Evolutionary conservation across 139 green algal genomes (phyloP).

Genomic region (Microglena sp.): DNA sequence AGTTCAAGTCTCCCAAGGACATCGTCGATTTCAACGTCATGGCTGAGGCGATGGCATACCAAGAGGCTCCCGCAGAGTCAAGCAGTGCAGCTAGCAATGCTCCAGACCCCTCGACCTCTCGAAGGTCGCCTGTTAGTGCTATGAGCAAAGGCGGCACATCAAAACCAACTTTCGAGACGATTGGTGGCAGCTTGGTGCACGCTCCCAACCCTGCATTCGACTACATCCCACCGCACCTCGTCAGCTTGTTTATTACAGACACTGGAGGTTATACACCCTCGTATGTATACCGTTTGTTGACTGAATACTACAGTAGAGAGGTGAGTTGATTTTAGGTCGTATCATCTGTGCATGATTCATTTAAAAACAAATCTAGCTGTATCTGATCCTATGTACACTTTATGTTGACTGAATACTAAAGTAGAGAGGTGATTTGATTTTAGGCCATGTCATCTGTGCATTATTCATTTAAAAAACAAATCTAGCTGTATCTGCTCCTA

Average conservation of each 20-base stretch:
- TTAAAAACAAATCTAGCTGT: too few species aligned
- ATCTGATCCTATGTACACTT: too few species aligned
- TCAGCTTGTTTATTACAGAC: slow-evolving; percentile 88
- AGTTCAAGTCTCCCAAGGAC: slow-evolving; percentile 58
- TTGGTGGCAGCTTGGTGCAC: slow-evolving; percentile 41
- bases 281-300: slow-evolving; percentile 79
- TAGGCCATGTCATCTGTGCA: too few species aligned
- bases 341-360: too few species aligned
- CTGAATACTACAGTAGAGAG: slow-evolving; percentile 70
- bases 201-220: slow-evolving; percentile 85
- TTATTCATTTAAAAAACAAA: too few species aligned
- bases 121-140: too few species aligned
- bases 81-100: background rate
- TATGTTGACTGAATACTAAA: too few species aligned
- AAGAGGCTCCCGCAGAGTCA: too few species aligned
- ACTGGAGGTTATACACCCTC: slow-evolving; percentile 67
- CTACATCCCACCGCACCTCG: slow-evolving; percentile 88
- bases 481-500: slow-evolving; percentile 70
- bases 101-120: too few species aligned
- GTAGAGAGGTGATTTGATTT: too few species aligned
- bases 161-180: background rate
- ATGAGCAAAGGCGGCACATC: background rate
- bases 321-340: too few species aligned
- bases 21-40: slow-evolving; percentile 53
- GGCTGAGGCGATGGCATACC: slow-evolving; percentile 45